A percentile compares a stretch with the other conserved stretches of the same genome.
Conservation (phyloP, 345 rosid species). For the Corymbia maculata region DNA sequence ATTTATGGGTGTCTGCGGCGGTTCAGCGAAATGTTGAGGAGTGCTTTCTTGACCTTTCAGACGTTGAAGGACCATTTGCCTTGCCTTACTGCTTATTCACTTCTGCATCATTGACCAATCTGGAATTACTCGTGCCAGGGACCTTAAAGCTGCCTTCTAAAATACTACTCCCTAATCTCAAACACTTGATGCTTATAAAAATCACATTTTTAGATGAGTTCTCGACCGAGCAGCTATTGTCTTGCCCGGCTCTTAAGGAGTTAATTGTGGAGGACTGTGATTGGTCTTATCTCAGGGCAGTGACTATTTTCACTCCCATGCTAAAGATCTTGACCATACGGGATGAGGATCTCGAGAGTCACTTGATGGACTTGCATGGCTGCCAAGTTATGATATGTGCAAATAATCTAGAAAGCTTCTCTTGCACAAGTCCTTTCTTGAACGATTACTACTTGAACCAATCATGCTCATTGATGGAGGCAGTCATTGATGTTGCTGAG, state of each 20-base stretch:
- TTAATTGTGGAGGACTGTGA: not conserved
- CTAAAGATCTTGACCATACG: not conserved
- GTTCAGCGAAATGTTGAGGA: not conserved
- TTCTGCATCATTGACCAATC: not conserved
- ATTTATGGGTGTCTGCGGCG: not conserved
- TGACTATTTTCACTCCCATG: not conserved
- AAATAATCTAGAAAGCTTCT: not conserved
- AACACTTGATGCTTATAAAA: not conserved
- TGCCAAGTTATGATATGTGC: not conserved
- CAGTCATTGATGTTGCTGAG: not conserved
- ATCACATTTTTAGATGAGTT: not conserved
- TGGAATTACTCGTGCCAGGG: accelerated
- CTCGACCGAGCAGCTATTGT: not conserved
- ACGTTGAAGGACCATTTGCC: not conserved
- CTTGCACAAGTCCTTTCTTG: not conserved
- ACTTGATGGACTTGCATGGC: not conserved
- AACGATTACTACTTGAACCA: not conserved
- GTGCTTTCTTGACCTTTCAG: not conserved
- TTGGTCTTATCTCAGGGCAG: not conserved
- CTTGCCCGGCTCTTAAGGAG: not conserved
- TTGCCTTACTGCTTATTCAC: not conserved
- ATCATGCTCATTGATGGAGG: not conserved
- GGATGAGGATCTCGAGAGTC: not conserved
- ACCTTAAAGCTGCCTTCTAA: not conserved
- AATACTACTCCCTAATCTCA: not conserved